These are phyloP conservation scores for Rhodotorula sp. DNA, from an alignment of 1,284 basidiomycete genomes.

Conservation along the genomic window DNA sequence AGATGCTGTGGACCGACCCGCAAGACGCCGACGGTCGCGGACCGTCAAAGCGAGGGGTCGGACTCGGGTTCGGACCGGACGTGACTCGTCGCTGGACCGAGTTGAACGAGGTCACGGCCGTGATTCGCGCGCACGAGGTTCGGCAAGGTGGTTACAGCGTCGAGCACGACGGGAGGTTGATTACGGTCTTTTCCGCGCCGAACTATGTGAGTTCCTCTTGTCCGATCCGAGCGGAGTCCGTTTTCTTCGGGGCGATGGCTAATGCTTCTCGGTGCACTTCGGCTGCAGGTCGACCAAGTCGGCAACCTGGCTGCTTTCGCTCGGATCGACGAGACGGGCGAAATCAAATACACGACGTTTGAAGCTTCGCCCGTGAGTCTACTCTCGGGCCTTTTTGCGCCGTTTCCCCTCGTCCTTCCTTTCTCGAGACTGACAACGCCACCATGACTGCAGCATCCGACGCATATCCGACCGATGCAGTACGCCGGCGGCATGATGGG, in stretches of 20 bases:
- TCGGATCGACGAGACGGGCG: constrained; percentile 44
- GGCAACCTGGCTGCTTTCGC: constrained; percentile 46
- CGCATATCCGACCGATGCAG: constrained; percentile 44
- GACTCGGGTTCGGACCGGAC: constrained; percentile 93
- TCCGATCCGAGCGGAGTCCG: too few relatives aligned
- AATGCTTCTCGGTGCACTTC: neutral
- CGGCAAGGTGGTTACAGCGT: constrained; percentile 82
- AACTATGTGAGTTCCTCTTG: constrained; percentile 37
- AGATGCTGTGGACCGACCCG: constrained; percentile 77
- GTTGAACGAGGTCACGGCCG: constrained; percentile 54
- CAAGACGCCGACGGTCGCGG: constrained; percentile 87
- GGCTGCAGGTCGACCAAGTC: constrained; percentile 45
- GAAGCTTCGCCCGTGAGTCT: constrained; percentile 40
- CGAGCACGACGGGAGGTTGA: constrained; percentile 84
- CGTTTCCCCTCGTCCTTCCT: neutral
- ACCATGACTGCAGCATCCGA: neutral
- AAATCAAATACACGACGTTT: constrained; percentile 44
- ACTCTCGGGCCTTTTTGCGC: too few relatives aligned
- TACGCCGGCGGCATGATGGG: constrained; percentile 38
- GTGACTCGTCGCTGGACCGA: constrained; percentile 45
- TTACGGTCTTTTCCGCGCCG: constrained; percentile 61
- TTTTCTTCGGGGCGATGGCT: too few relatives aligned
- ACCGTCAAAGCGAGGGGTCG: constrained; percentile 94
- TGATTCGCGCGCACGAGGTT: constrained; percentile 96
- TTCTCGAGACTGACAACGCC: neutral